A percentile compares a stretch with the other conserved stretches of the same genome.
These are phyloP conservation scores for Aphanomyces stellatus DNA, from an alignment of 352 stramenopile genomes.

Conservation along the genomic window DNA sequence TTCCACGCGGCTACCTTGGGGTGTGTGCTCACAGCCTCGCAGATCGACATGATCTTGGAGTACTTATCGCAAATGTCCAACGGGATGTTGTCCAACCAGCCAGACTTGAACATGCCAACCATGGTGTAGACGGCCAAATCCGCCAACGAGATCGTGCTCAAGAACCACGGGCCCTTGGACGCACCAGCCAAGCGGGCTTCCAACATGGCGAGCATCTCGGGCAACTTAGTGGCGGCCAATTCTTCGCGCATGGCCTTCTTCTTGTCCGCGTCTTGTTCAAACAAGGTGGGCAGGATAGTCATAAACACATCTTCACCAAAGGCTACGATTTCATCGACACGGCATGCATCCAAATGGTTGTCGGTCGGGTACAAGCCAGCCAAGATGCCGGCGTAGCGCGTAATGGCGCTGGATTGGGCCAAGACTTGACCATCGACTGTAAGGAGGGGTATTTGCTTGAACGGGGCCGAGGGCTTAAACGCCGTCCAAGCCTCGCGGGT, in stretches of 20 bases:
- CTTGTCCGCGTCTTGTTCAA: slow-evolving; percentile 27
- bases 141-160: background rate
- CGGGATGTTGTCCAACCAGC: slow-evolving; percentile 12
- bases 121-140: slow-evolving; percentile 1
- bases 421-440: slow-evolving; percentile 39
- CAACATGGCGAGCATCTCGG: slow-evolving; percentile 30
- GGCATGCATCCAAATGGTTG: slow-evolving; percentile 21
- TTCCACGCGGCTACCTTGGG: background rate
- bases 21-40: background rate
- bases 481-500: slow-evolving; percentile 22
- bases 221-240: slow-evolving; percentile 30
- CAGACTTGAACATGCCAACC: background rate
- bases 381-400: slow-evolving; percentile 28
- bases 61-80: background rate
- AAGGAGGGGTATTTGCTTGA: slow-evolving; percentile 35
- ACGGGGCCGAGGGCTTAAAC: slow-evolving; percentile 28
- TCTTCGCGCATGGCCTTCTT: slow-evolving; percentile 24
- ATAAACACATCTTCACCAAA: slow-evolving; percentile 15
- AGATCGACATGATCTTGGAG: background rate
- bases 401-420: slow-evolving; percentile 38
- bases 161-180: background rate
- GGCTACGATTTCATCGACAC: slow-evolving; percentile 26
- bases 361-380: slow-evolving; percentile 29
- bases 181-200: slow-evolving; percentile 30
- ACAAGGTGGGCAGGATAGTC: background rate